Conservation (phyloP, 2,329 filamentous ascomycete genomes). For the Fusarium torulosum region DNA sequence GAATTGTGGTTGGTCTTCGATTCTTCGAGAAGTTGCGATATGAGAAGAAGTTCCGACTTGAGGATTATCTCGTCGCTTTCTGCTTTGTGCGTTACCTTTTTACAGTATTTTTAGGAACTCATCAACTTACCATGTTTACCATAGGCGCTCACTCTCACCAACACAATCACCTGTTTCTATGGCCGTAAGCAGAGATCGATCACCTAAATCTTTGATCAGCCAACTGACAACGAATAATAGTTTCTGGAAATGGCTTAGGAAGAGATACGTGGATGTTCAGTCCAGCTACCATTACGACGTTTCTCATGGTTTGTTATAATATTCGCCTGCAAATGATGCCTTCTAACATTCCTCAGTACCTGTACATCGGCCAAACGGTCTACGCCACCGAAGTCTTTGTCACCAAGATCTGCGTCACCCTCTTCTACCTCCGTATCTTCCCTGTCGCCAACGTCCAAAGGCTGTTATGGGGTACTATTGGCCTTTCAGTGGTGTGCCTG, state of each 20-base stretch:
- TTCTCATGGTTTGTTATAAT: not conserved
- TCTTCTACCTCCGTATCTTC: constrained; percentile 36
- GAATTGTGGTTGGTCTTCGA: not conserved
- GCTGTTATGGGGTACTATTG: constrained; percentile 20
- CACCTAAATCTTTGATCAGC: fast-evolving
- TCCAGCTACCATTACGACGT: not conserved
- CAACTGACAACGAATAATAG: not conserved
- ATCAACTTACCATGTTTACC: not conserved
- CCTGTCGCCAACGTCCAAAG: constrained; percentile 2
- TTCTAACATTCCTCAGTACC: not conserved
- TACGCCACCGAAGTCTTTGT: constrained; percentile 18
- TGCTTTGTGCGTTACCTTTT: not conserved
- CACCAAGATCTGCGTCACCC: constrained; percentile 12
- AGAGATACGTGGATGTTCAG: constrained; percentile 17
- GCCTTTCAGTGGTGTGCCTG: not conserved
- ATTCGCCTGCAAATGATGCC: fast-evolving
- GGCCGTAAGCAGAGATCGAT: not conserved
- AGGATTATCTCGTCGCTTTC: not conserved
- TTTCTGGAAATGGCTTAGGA: constrained; percentile 13
- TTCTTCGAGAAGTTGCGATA: not conserved
- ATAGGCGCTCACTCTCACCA: not conserved
- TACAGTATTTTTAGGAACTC: not conserved
- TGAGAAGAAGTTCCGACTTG: not conserved
- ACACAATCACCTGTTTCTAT: not conserved
- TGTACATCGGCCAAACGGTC: constrained; percentile 14